Conservation (phyloP, 2,329 filamentous ascomycete genomes). For the Diplodia sapinea region DNA sequence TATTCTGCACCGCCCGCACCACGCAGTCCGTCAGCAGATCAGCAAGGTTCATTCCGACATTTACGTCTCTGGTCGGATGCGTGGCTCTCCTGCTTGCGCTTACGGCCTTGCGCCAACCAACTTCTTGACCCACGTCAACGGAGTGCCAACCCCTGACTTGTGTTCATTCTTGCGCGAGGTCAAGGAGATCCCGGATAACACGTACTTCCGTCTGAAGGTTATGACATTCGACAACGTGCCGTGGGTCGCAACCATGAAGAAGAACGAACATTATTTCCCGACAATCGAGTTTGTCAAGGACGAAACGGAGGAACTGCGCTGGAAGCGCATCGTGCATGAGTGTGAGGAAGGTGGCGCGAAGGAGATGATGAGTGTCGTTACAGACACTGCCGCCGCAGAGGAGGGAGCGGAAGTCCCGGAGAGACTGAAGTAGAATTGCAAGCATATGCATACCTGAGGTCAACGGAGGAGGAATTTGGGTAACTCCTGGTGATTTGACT, state of each 20-base stretch:
- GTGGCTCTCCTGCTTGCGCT: constrained; percentile 83
- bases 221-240: constrained; percentile 98
- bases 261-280: constrained; percentile 94
- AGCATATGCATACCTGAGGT: not conserved
- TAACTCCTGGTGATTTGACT: not conserved
- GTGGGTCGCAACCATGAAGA: constrained; percentile 99
- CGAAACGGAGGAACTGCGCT: constrained; percentile 56
- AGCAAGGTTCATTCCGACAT: constrained; percentile 95
- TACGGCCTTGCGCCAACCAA: constrained; percentile 95
- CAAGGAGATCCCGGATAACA: constrained; percentile 90
- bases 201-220: constrained; percentile 96
- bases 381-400: constrained; percentile 36
- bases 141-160: constrained; percentile 80
- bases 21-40: constrained; percentile 96
- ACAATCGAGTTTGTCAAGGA: constrained; percentile 71
- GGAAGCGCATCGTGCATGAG: constrained; percentile 64
- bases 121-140: constrained; percentile 96
- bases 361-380: constrained; percentile 37
- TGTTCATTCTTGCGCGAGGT: constrained; percentile 81
- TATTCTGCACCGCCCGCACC: constrained; percentile 89
- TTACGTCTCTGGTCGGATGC: constrained; percentile 81
- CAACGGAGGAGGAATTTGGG: not conserved
- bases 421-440: constrained; percentile 6
- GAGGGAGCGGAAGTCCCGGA: constrained; percentile 26
- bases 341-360: constrained; percentile 49